Evolutionary conservation across 345 rosid species (phyloP).

Genomic region (Moringa oleifera): DNA sequence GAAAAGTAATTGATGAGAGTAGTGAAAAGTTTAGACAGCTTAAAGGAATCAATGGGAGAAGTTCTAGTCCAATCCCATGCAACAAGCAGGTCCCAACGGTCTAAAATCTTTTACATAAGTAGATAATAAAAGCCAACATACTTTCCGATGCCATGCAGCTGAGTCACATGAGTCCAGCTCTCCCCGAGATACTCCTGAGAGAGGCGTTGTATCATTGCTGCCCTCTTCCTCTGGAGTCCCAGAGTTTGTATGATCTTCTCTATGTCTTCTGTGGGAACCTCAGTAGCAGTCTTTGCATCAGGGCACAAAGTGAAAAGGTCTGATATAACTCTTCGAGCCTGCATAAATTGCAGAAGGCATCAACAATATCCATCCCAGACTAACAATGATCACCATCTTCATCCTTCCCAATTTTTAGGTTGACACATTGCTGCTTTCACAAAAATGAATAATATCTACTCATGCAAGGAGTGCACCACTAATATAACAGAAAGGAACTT

Average conservation of each 20-base stretch:
- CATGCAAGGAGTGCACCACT: no score
- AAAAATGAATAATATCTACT: no score
- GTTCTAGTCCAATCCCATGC: no score
- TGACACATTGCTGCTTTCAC: no score
- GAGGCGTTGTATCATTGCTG: conserved; percentile 45
- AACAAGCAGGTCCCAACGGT: no score
- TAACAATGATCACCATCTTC: no score
- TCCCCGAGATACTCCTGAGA: conserved; percentile 63
- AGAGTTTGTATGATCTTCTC: conserved; percentile 44
- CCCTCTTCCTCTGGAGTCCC: conserved; percentile 57
- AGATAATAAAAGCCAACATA: conserved; percentile 18
- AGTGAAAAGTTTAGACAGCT: no score
- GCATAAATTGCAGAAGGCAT: conserved; percentile 8
- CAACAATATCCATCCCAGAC: not conserved
- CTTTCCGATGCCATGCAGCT: conserved; percentile 76
- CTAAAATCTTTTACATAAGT: no score
- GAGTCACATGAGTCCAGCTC: conserved; percentile 78
- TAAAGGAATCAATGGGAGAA: not conserved
- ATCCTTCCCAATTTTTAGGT: no score
- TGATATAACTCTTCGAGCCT: conserved; percentile 42
- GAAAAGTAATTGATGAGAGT: not conserved
- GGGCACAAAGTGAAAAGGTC: conserved; percentile 57
- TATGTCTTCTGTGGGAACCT: conserved; percentile 34
- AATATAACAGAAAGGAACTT: no score
- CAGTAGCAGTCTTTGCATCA: conserved; percentile 53